Evolutionary conservation across 2,329 filamentous ascomycete genomes (phyloP), one percentile per base, ranked within the genome.

Genomic region (Westerdykella aurantiaca): DNA sequence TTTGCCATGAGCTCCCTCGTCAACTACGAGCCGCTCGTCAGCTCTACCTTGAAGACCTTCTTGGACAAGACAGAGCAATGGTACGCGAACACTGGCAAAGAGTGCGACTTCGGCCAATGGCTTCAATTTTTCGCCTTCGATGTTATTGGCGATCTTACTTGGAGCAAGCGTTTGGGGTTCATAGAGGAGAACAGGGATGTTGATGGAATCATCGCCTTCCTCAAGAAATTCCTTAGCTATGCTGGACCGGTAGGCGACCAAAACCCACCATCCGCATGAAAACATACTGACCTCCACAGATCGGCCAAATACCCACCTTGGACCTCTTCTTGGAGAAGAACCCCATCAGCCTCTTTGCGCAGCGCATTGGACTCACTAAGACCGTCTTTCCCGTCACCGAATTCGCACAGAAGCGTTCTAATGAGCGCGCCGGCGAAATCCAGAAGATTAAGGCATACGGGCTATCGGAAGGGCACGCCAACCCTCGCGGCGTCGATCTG

Each of bases 51-150:
- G 0, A 78, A 80, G 50, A 69, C 86, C 2, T 91, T 89, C 62
- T 75, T 91, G 35, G 66, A 71, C 44, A 69, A 71, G 48, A 75
- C 72, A 2, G 58, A 70, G 37, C 56, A 64, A 17, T 55, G 70
- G 25, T 76, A 69, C 51, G 67, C 67, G 9, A 61, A 61, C 4
- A 68, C 68, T 0, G 66, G 69, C 11, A 48, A 52, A 22, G 67
- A 67, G 18, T 86, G 82, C 56, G 78, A 86, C 57, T 83, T 88
- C 44, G 79, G 80, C 1, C 72, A 74, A 45, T 89, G 86, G 86
- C 69, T 90, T 45, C 86, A 90, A 57, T 89, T 82, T 60, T 89
- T 86, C 53, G 86, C 86, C 0, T 90, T 90, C 56, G 86, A 90
- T 58, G 85, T 89, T 12, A 88, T 88, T 49, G 85, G 85, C 5